A percentile compares a stretch with the other conserved stretches of the same genome.
Evolutionary conservation across 1,284 basidiomycete genomes (phyloP).

Genomic region (Violaceomyces palustris): DNA sequence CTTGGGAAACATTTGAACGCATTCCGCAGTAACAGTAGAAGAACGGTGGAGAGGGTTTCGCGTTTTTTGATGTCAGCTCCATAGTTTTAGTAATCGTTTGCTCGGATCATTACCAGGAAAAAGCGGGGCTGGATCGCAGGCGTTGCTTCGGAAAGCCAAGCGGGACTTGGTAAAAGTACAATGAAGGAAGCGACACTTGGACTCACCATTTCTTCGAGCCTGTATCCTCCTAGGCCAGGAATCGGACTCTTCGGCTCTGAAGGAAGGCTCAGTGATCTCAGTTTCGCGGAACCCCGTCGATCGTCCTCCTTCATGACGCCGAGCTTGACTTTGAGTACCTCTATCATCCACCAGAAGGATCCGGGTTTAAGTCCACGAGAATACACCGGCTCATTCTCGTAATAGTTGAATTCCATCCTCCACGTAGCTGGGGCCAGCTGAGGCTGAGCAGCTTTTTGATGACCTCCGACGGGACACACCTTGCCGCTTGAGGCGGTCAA

Average conservation of each 20-base stretch:
- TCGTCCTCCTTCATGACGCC: conserved; percentile 11
- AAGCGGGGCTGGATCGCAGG: too few species aligned
- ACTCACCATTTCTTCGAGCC: conserved; percentile 21
- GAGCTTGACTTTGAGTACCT: conserved; percentile 8
- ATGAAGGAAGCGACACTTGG: too few species aligned
- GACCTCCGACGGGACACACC: conserved; percentile 22
- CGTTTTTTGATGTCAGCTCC: too few species aligned
- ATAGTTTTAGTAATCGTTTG: too few species aligned
- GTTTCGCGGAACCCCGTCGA: conserved; percentile 7
- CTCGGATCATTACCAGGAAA: too few species aligned
- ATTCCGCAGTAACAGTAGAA: too few species aligned
- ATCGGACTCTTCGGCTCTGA: background rate
- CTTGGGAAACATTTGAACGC: too few species aligned
- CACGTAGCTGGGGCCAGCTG: conserved; percentile 4
- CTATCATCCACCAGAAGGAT: conserved; percentile 6
- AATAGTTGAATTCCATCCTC: conserved; percentile 23
- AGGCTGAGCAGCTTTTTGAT: conserved; percentile 1
- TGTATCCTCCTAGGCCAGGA: conserved; percentile 14
- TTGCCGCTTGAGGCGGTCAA: conserved; percentile 14
- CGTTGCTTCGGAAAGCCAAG: too few species aligned
- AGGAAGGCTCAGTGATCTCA: conserved; percentile 11
- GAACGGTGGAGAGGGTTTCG: too few species aligned
- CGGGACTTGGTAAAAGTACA: too few species aligned
- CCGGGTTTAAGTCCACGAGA: conserved; percentile 5
- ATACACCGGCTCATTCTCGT: conserved; percentile 27